Base-by-base conservation (phyloP, 495 filamentous ascomycete species). In the Bryoglossum gracile region DNA sequence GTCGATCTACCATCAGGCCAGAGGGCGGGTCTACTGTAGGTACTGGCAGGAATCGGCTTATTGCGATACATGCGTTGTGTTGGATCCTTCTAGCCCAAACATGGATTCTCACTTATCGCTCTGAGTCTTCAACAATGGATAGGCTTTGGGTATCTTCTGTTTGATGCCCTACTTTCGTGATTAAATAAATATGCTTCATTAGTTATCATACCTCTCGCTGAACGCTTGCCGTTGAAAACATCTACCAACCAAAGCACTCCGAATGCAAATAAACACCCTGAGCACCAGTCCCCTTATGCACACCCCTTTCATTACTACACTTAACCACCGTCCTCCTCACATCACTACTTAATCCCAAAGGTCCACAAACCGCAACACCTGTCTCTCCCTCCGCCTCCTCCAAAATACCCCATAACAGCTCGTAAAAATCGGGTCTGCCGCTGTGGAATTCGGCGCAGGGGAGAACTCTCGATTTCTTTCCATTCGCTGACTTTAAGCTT, bases 221-320 rank as follows among this genome's bases (percentile, higher is more conserved):
- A n/a, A n/a, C n/a, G n/a, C n/a, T n/a, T n/a, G n/a, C n/a, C n/a
- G n/a, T n/a, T n/a, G n/a, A n/a, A n/a, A n/a, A 33, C 16, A 22
- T 53, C 22, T 44, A 55, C 53, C 53, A 56, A 3, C 55, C 55
- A 53, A 55, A 59, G 35, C 49, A 33, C 64, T 78, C 74, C 0
- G 67, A 69, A 53, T 70, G 66, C 49, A 75, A 55, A 52, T 70
- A 68, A n/a, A 78, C 75, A 17, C 89, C 89, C 62, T 92, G 84
- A 8, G 89, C 89, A 1, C 86, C 89, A 0, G 86, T 91, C 11
- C 90, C 89, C 58, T 94, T 95, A 56, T 94, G 86, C 32, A 94
- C 84, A 3, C 85, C 89, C 42, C 90, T 68, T 64, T 95, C 89
- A 64, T 96, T 86, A 47, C 83, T 84, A 42, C 94, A 60, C n/a